Percentiles rank a stretch among this genome's conserved stretches.
Evolutionary conservation across 2,329 filamentous ascomycete genomes (phyloP).

Genomic region (Bisporella sp.): DNA sequence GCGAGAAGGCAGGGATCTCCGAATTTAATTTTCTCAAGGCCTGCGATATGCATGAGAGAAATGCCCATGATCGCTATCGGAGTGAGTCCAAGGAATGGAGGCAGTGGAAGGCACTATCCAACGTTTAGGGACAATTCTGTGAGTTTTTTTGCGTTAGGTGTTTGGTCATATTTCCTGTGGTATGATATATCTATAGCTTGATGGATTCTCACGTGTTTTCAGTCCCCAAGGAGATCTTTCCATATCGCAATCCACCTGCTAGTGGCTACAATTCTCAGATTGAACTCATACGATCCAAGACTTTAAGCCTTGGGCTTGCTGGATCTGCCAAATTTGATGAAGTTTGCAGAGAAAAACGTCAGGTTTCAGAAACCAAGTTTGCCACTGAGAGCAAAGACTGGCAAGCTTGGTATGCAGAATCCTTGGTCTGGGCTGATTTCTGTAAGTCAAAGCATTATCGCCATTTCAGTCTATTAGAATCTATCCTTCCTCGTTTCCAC

Average conservation of each 20-base stretch:
- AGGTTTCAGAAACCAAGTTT: neutral
- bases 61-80: too few relatives aligned
- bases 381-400: slow-evolving; percentile 4
- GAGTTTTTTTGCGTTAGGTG: neutral
- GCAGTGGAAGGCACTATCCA: neutral
- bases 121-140: neutral
- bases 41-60: neutral
- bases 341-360: neutral
- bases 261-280: neutral
- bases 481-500: neutral
- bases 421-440: slow-evolving; percentile 6
- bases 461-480: too few relatives aligned
- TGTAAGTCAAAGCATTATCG: slow-evolving; percentile 1
- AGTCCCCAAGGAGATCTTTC: neutral
- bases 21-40: neutral
- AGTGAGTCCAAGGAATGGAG: neutral
- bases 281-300: neutral
- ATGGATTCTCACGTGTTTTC: neutral
- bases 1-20: neutral
- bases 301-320: neutral
- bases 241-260: neutral
- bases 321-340: neutral
- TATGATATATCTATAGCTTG: neutral
- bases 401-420: slow-evolving; percentile 8
- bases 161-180: too few relatives aligned